These are phyloP conservation scores for Corchorus olitorius DNA, from an alignment of 345 rosid species.

Conservation along the genomic window DNA sequence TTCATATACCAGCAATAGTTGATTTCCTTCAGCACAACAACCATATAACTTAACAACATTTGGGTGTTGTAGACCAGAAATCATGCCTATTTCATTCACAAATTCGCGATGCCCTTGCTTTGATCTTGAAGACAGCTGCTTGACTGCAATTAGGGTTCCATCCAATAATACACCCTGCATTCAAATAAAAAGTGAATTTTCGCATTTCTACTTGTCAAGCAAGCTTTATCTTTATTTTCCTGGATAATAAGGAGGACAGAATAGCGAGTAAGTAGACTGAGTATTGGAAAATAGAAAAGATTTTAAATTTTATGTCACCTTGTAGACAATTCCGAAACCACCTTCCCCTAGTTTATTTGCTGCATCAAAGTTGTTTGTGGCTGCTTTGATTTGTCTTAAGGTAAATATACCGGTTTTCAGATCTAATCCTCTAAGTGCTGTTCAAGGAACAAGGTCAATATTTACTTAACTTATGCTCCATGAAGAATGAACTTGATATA, in stretches of 20 bases:
- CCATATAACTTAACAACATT: constrained; percentile 72
- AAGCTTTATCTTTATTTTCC: not conserved
- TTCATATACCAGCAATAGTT: constrained; percentile 64
- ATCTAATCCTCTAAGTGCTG: constrained; percentile 34
- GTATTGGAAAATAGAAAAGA: not conserved
- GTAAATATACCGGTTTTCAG: constrained; percentile 41
- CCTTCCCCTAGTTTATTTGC: constrained; percentile 55
- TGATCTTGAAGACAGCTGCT: constrained; percentile 69
- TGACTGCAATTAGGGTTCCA: constrained; percentile 60
- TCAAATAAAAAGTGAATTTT: not conserved
- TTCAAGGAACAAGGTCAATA: not conserved
- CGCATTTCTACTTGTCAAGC: not conserved
- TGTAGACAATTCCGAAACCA: constrained; percentile 55
- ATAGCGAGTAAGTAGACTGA: not conserved
- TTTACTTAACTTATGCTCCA: too few relatives aligned
- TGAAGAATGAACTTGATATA: not conserved
- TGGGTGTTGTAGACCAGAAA: constrained; percentile 59
- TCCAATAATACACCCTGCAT: constrained; percentile 54
- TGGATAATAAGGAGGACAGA: not conserved
- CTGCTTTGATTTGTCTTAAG: constrained; percentile 43
- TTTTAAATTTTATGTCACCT: constrained; percentile 23
- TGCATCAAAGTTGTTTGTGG: constrained; percentile 41
- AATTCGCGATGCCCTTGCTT: constrained; percentile 72
- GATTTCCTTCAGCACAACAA: constrained; percentile 67
- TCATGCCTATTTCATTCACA: constrained; percentile 66